These are phyloP conservation scores for Penicillium brevicompactum DNA, from an alignment of 2,329 filamentous ascomycete genomes.

Conservation along the genomic window DNA sequence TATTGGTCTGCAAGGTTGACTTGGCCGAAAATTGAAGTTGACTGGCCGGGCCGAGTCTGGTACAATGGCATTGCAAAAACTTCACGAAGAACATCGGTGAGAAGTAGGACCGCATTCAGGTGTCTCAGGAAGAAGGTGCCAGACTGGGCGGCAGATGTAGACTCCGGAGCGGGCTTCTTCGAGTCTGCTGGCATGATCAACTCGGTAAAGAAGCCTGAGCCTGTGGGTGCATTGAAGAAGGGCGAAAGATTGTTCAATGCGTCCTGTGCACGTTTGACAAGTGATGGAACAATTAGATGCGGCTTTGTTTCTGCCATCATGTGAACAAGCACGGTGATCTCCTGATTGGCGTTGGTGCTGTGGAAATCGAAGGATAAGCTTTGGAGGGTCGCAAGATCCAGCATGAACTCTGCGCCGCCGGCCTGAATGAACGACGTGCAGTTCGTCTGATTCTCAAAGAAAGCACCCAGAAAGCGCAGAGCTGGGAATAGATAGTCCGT, in stretches of 20 bases:
- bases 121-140: conserved; percentile 81
- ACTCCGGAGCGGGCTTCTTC: conserved; percentile 19
- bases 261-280: conserved; percentile 72
- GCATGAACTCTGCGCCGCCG: conserved; percentile 78
- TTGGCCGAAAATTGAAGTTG: conserved; percentile 67
- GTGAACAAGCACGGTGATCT: conserved; percentile 73
- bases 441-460: conserved; percentile 73
- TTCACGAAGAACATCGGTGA: conserved; percentile 73
- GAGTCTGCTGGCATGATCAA: conserved; percentile 51
- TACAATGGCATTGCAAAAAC: conserved; percentile 69
- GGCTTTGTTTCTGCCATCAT: conserved; percentile 79
- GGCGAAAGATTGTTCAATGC: conserved; percentile 69
- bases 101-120: conserved; percentile 72
- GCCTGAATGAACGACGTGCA: conserved; percentile 74
- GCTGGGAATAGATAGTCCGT: conserved; percentile 74
- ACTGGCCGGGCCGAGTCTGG: conserved; percentile 62
- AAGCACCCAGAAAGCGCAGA: conserved; percentile 74
- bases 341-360: conserved; percentile 66
- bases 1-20: conserved; percentile 88
- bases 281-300: conserved; percentile 76
- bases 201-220: conserved; percentile 68
- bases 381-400: conserved; percentile 81
- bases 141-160: conserved; percentile 49
- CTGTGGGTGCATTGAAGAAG: conserved; percentile 58
- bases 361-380: conserved; percentile 76